These are phyloP conservation scores for Kernera saxatilis DNA, from an alignment of 345 rosid species.

Conservation along the genomic window DNA sequence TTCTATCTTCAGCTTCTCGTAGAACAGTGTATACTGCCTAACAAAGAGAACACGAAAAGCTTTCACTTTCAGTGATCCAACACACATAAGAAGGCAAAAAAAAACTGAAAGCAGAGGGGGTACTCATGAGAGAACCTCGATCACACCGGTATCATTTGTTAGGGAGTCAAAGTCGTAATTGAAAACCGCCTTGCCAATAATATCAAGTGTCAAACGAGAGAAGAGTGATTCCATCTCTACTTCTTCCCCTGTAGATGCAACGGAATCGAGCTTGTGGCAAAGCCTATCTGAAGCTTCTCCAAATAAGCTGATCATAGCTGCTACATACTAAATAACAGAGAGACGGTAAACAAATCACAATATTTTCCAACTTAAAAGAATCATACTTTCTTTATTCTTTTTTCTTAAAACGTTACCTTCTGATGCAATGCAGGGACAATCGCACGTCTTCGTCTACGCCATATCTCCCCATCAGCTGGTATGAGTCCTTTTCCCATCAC, in stretches of 20 bases:
- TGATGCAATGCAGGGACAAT: constrained; percentile 92
- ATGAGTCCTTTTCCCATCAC: constrained; percentile 98
- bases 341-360: not conserved
- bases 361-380: not conserved
- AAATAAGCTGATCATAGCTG: constrained; percentile 84
- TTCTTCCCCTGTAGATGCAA: constrained; percentile 73
- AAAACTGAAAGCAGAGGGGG: not conserved
- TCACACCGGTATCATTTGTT: constrained; percentile 89
- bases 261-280: constrained; percentile 68
- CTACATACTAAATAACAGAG: constrained; percentile 58
- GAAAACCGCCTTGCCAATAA: constrained; percentile 94
- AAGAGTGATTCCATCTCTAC: constrained; percentile 97
- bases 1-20: constrained; percentile 95
- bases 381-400: not conserved
- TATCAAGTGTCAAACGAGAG: constrained; percentile 85
- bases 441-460: constrained; percentile 92
- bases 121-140: constrained; percentile 53
- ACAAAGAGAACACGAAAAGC: constrained; percentile 5
- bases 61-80: not conserved
- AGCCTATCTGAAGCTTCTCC: constrained; percentile 86
- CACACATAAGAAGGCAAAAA: not conserved
- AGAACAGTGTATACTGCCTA: constrained; percentile 92
- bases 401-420: constrained; percentile 42
- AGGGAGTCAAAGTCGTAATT: constrained; percentile 92
- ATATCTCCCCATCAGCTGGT: constrained; percentile 93